Evolutionary conservation across 1,139 yeast genomes (phyloP).

Genomic region (Geotrichum cucujoidarum): DNA sequence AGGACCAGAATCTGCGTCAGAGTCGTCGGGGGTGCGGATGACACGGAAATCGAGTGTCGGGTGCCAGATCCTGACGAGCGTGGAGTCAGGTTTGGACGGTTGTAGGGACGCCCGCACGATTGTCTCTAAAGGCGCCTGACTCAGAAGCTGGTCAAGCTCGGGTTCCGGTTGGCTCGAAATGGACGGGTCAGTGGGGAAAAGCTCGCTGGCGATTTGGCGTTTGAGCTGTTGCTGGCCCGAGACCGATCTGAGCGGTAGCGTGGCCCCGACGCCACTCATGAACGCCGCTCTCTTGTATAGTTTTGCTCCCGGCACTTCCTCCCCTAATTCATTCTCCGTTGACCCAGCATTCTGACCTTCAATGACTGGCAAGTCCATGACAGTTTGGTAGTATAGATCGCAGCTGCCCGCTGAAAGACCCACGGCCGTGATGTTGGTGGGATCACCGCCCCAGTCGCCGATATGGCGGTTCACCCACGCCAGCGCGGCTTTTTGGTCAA

Average conservation of each 20-base stretch:
- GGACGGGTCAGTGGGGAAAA: neutral
- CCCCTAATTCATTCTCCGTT: no score
- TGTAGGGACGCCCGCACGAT: constrained; percentile 15
- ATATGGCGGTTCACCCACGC: constrained; percentile 32
- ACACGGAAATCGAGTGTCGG: constrained; percentile 12
- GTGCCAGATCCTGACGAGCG: constrained; percentile 15
- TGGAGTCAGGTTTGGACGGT: neutral
- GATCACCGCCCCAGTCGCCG: constrained; percentile 33
- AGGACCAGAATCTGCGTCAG: neutral
- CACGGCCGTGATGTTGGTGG: constrained; percentile 29
- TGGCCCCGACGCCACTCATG: constrained; percentile 21
- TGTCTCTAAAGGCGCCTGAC: constrained; percentile 18
- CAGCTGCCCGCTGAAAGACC: constrained; percentile 36
- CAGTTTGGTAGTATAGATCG: constrained; percentile 25
- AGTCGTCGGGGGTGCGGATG: neutral
- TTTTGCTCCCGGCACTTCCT: neutral
- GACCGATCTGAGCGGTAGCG: constrained; percentile 13
- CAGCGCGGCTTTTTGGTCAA: constrained; percentile 27
- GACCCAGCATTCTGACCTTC: constrained; percentile 3
- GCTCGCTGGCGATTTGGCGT: neutral
- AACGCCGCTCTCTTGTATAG: constrained; percentile 22
- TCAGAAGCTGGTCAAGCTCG: constrained; percentile 16
- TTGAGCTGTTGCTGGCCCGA: constrained; percentile 8
- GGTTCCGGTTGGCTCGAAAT: constrained; percentile 1
- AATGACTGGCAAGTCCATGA: constrained; percentile 9